Evolutionary conservation across 805 yeast genomes (phyloP).

Genomic region (Myxozyma sirexii): DNA sequence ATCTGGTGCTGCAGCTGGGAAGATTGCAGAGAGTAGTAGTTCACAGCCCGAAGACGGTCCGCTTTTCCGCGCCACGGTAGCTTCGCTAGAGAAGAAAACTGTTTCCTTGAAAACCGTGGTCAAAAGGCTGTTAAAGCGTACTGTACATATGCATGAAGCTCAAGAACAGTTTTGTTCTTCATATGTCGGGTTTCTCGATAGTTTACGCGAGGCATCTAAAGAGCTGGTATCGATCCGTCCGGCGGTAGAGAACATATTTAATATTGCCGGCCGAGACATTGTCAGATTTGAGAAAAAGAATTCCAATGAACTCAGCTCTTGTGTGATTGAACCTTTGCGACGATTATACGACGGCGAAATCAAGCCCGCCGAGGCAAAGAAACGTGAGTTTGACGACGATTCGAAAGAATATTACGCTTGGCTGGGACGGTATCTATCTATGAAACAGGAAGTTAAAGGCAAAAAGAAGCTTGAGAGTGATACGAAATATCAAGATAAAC

Average conservation of each 20-base stretch:
- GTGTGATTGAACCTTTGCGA: conserved; percentile 46
- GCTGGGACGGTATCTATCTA: conserved; percentile 48
- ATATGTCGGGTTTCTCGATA: conserved; percentile 37
- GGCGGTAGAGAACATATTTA: conserved; percentile 41
- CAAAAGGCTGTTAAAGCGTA: conserved; percentile 46
- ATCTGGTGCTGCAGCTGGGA: neutral
- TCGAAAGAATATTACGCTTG: conserved; percentile 50
- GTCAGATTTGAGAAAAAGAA: conserved; percentile 31
- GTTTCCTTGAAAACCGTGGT: conserved; percentile 42
- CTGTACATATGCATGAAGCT: conserved; percentile 43
- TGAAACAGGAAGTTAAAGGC: conserved; percentile 42
- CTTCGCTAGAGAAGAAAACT: conserved; percentile 45
- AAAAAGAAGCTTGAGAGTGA: conserved; percentile 43
- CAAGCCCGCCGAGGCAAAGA: conserved; percentile 46
- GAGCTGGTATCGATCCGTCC: conserved; percentile 42
- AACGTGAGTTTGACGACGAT: conserved; percentile 51
- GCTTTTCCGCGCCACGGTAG: conserved; percentile 47
- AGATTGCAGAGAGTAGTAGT: conserved; percentile 23
- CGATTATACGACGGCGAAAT: conserved; percentile 48
- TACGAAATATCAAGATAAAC: conserved; percentile 47
- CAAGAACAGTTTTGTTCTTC: conserved; percentile 25
- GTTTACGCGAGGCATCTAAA: conserved; percentile 41
- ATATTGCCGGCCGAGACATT: conserved; percentile 32
- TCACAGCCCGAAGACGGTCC: conserved; percentile 51
- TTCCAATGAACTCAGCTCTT: conserved; percentile 40